These are phyloP conservation scores for Aspergillus brasiliensis DNA, from an alignment of 2,329 filamentous ascomycete genomes.

Conservation along the genomic window DNA sequence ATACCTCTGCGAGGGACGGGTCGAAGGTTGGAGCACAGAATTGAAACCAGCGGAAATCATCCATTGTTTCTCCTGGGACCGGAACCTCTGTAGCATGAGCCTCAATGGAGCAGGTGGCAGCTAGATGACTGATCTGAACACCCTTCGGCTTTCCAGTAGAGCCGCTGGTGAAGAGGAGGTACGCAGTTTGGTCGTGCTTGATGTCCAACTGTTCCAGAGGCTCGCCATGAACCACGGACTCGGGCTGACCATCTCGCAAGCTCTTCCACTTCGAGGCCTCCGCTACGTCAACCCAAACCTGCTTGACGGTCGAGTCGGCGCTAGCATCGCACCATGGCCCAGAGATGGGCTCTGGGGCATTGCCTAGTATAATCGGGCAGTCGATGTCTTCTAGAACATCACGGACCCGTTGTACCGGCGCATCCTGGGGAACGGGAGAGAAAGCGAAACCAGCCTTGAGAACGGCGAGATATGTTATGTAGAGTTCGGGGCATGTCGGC, in stretches of 20 bases:
- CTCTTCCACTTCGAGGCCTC: slow-evolving; percentile 24
- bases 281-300: slow-evolving; percentile 27
- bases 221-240: not conserved
- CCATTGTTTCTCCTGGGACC: slow-evolving; percentile 20
- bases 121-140: slow-evolving; percentile 34
- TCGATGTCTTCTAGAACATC: slow-evolving; percentile 33
- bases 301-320: not conserved
- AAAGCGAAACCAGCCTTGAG: slow-evolving; percentile 42
- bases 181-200: slow-evolving; percentile 28
- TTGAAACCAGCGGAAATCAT: slow-evolving; percentile 41
- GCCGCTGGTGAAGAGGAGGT: slow-evolving; percentile 39
- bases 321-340: slow-evolving; percentile 10
- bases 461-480: slow-evolving; percentile 40
- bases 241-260: slow-evolving; percentile 3
- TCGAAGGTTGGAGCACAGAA: slow-evolving; percentile 41
- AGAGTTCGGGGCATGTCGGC: slow-evolving; percentile 40
- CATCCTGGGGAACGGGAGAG: slow-evolving; percentile 42
- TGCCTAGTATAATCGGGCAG: slow-evolving; percentile 28
- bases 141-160: slow-evolving; percentile 40
- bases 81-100: slow-evolving; percentile 31
- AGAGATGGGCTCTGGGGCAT: slow-evolving; percentile 15
- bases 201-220: slow-evolving; percentile 15
- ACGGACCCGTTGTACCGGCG: slow-evolving; percentile 29
- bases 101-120: slow-evolving; percentile 35
- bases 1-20: slow-evolving; percentile 35